These are phyloP conservation scores for Quercus berberidifolia DNA, from an alignment of 306 rosid genomes.

Conservation along the genomic window DNA sequence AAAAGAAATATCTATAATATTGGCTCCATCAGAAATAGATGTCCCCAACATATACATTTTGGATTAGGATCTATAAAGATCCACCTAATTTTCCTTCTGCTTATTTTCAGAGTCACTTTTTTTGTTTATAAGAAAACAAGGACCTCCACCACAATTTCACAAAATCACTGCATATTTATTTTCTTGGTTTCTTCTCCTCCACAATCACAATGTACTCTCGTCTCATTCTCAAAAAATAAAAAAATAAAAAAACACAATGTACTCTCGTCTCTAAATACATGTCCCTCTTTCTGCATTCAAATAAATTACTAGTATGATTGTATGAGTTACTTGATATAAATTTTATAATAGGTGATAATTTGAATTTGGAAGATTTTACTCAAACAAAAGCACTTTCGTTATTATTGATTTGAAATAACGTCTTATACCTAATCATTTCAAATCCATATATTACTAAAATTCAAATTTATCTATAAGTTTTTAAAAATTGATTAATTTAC, in stretches of 20 bases:
- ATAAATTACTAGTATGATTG: background rate
- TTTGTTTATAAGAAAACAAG: constrained; percentile 15
- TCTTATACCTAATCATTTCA: too few relatives aligned
- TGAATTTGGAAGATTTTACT: too few relatives aligned
- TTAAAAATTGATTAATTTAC: background rate
- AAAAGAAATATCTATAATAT: too few relatives aligned
- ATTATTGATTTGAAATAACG: too few relatives aligned
- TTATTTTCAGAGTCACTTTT: constrained; percentile 19
- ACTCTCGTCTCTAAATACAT: constrained; percentile 24
- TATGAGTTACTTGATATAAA: too few relatives aligned
- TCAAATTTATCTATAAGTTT: too few relatives aligned
- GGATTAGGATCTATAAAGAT: background rate
- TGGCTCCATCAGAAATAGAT: too few relatives aligned
- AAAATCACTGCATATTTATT: constrained; percentile 33
- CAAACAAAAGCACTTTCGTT: too few relatives aligned
- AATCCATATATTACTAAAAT: too few relatives aligned
- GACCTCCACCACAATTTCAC: constrained; percentile 37
- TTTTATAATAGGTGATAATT: too few relatives aligned
- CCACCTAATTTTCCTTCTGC: constrained; percentile 25
- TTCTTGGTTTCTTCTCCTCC: constrained; percentile 32
- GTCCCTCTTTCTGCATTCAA: constrained; percentile 39
- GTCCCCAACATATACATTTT: background rate
- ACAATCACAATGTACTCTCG: background rate
- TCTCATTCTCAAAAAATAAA: too few relatives aligned
- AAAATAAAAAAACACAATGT: background rate